Base-by-base conservation (phyloP, 352 stramenopile species). In the Phytophthora capsici region DNA sequence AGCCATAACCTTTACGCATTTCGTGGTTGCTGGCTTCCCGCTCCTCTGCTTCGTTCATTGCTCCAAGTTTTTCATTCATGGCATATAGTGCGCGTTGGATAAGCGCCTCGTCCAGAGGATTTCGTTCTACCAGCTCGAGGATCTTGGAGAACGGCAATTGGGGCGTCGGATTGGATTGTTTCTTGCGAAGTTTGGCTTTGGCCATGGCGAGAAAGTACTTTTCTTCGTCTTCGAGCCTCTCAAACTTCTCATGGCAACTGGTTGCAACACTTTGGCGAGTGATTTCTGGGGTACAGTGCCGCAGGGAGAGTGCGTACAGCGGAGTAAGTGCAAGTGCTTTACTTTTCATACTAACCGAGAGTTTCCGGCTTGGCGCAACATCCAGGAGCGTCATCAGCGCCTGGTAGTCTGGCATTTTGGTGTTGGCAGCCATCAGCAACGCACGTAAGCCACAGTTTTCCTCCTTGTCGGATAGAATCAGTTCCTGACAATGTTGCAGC, bases 21-120 rank as follows among this genome's bases (percentile, higher is more conserved):
- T 65, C 41, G 4, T 64, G 51, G 26, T 67, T 65, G 48, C 22
- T 63, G 12, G n/a, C 9, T 25, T 43, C 36, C 16, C 54, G 54
- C 43, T 79, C 64, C 22, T 73, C 53, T 12, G 36, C 20, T 0
- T 80, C 49, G 16, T 57, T 47, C 46, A 79, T 72, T n/a, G 40
- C 19, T 23, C 62, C 46, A 14, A 93, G 62, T 40, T 90, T 93
- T 40, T 78, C 59, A 52, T 90, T 90, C 16, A 83, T 77, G 10
- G 80, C 82, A 6, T 89, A 59, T 0, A 91, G 53, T n/a, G 77
- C 56, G 7, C 85, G 80, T 48, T 86, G 78, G 17, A 87, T 69
- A 12, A 91, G 59, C 0, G 80, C 81, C 36, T 90, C 81, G 40
- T 93, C 75, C 5, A 82, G 32, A 10, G 85, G 82, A 40, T 91